Percentiles rank a stretch among this genome's conserved stretches.
Conservation (phyloP, 352 stramenopile species). For the Thraustochytrium striatum region DNA sequence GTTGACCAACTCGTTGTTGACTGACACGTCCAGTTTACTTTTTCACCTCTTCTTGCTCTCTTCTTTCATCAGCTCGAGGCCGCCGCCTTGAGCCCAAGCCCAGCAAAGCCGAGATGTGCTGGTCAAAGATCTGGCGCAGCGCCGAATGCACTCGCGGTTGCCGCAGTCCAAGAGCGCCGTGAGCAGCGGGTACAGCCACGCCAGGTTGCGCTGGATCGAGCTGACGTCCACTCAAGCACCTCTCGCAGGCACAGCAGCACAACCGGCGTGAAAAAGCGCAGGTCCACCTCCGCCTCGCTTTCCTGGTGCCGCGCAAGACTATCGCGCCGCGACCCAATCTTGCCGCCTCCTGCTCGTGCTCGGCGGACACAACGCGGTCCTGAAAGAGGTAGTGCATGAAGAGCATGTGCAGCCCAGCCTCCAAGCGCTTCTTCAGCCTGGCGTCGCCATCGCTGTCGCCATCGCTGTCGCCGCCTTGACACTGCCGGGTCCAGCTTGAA, state of each 20-base stretch:
- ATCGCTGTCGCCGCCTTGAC: not conserved
- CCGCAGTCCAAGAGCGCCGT: conserved; percentile 67
- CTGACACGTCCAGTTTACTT: too few relatives aligned
- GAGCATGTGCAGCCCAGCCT: conserved; percentile 9
- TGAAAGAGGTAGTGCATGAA: conserved; percentile 48
- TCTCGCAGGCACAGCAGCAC: conserved; percentile 17
- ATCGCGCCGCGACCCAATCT: not conserved
- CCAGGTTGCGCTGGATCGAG: conserved; percentile 65
- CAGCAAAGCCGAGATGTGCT: conserved; percentile 64
- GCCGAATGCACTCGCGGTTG: conserved; percentile 66
- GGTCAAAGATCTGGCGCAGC: conserved; percentile 64
- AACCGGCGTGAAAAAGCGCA: conserved; percentile 26
- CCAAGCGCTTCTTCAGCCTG: not conserved
- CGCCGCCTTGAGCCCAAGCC: not conserved
- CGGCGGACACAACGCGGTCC: conserved; percentile 8
- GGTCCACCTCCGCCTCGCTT: conserved; percentile 27
- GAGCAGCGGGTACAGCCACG: conserved; percentile 72
- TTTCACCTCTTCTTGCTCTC: too few relatives aligned
- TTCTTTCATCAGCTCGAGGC: too few relatives aligned
- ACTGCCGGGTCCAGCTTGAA: not conserved
- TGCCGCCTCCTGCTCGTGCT: conserved; percentile 19
- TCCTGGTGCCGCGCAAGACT: not conserved
- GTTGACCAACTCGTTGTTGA: too few relatives aligned
- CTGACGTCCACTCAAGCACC: conserved; percentile 25
- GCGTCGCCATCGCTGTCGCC: not conserved